These are phyloP conservation scores for Lachancea cidri DNA, from an alignment of 805 yeast genomes.

Conservation along the genomic window DNA sequence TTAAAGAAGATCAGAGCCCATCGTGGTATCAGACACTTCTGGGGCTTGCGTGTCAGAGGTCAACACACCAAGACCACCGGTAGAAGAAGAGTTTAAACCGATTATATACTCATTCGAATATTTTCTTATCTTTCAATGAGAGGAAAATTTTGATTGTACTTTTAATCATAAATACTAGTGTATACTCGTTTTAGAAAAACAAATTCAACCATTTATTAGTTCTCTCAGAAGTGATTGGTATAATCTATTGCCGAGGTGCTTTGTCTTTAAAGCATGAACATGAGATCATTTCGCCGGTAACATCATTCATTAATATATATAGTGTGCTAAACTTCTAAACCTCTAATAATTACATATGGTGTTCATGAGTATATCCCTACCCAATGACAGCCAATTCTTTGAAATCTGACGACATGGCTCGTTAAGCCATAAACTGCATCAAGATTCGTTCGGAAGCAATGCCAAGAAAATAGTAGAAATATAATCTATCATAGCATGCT, in stretches of 20 bases:
- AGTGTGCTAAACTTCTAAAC: not conserved
- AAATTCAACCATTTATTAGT: not conserved
- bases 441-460: no score
- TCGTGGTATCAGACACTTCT: constrained; percentile 99
- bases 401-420: no score
- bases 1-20: constrained; percentile 99
- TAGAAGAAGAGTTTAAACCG: constrained; percentile 60
- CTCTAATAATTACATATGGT: not conserved
- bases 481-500: no score
- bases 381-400: no score
- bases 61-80: constrained; percentile 99
- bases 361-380: not conserved
- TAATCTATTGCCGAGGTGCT: no score
- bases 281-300: not conserved
- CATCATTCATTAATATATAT: not conserved
- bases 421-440: no score
- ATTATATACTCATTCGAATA: not conserved
- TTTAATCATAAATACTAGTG: constrained; percentile 5
- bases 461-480: no score
- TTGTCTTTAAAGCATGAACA: no score
- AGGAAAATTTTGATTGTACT: constrained; percentile 9
- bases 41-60: constrained; percentile 99
- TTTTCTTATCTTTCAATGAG: constrained; percentile 1
- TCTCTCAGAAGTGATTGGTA: no score
- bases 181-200: constrained; percentile 5